Base-by-base conservation (phyloP, 169 alveolate genomes). In the Eimeria maxima region DNA sequence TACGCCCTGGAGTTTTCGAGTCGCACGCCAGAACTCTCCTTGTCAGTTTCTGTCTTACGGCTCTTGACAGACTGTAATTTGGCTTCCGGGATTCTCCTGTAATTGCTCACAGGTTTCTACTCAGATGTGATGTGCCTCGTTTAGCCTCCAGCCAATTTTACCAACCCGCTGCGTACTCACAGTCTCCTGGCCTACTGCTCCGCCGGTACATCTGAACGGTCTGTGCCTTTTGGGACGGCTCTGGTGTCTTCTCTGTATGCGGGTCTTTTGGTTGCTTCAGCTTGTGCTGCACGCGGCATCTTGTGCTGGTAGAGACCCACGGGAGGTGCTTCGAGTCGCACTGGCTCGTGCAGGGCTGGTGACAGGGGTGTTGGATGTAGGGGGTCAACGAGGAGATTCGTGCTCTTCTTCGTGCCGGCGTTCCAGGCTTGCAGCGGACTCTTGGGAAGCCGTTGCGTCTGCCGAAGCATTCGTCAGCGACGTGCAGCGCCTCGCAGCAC, bases 381-480 rank as follows among this genome's bases (percentile, higher is more conserved):
- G 78, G 53, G n/a, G 27, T 42, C 47, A 29, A 2, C 44, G 4
- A 42, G 84, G 42, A 8, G 27, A 3, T 22, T 45, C 86, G 18
- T 44, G 3, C 22, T 74, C 33, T 7, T 74, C 86, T 42, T 42
- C 63, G 6, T 24, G 38, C 86, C 16, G 57, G 60, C 93, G 20
- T 24, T 5, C 74, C 0, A 38, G 27, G 74, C 22, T 57, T 84
- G 57, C 76, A 6, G 44, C n/a, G 63, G 93, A 53, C 6, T 53
- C 74, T 6, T 24, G 76, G 38, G 74, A 53, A 29, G 93, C 93
- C 16, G 93, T 84, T 29, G 93, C 74, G 20, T 24, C 93, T 16
- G 93, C 93, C 3, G 93, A 84, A 80, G 93, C 78, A 4, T 84
- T 84, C 20, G 93, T 84, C 13, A 33, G 80, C 60, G 93, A 84